Evolutionary conservation across 495 filamentous ascomycete species (phyloP).

Genomic region (Aspergillus olivimuriae): DNA sequence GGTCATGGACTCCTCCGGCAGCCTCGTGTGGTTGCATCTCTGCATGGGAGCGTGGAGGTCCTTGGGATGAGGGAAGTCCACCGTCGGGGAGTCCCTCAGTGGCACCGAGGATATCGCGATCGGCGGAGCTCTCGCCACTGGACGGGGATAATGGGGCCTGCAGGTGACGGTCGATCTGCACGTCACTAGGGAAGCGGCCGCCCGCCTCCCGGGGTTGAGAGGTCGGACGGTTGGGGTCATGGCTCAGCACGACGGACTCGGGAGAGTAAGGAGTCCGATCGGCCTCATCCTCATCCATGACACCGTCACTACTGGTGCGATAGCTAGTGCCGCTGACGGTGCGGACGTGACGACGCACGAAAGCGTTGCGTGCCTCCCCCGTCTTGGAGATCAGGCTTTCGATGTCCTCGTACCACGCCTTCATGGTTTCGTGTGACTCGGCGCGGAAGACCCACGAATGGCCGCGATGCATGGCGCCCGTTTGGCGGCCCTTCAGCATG

Average conservation of each 20-base stretch:
- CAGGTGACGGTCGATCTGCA: conserved; percentile 73
- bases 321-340: conserved; percentile 65
- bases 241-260: conserved; percentile 40
- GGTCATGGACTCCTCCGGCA: no score
- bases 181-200: conserved; percentile 84
- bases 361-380: conserved; percentile 83
- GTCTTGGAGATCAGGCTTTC: conserved; percentile 77
- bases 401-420: conserved; percentile 94
- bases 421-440: conserved; percentile 93
- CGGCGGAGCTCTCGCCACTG: conserved; percentile 65
- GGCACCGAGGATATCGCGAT: conserved; percentile 54
- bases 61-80: conserved; percentile 26
- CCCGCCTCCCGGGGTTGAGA: conserved; percentile 62
- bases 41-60: conserved; percentile 11
- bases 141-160: conserved; percentile 69
- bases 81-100: conserved; percentile 48
- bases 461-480: conserved; percentile 85
- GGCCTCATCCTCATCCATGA: conserved; percentile 83
- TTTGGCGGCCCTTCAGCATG: conserved; percentile 92
- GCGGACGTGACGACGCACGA: conserved; percentile 70
- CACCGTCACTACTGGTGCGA: conserved; percentile 63
- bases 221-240: conserved; percentile 37
- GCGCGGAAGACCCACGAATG: conserved; percentile 98
- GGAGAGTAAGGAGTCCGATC: conserved; percentile 65
- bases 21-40: conserved; percentile 34